Percentiles rank a stretch among this genome's conserved stretches.
Conservation (phyloP, 495 filamentous ascomycete species). For the Beverwykella pulmonaria region DNA sequence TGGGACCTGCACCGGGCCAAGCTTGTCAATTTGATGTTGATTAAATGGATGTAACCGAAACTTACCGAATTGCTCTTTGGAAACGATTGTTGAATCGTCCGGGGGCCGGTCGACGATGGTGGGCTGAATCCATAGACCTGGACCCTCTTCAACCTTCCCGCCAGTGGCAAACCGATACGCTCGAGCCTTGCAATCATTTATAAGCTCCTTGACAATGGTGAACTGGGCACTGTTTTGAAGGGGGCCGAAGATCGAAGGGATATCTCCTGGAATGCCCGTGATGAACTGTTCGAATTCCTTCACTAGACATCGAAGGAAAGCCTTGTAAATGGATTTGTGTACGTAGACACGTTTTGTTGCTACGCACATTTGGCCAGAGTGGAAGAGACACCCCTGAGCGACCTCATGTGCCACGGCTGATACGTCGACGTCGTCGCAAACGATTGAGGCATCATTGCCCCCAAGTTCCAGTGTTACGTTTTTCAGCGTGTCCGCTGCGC, state of each 20-base stretch:
- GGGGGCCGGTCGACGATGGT: conserved; percentile 56
- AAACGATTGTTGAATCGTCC: conserved; percentile 49
- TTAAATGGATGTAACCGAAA: no score
- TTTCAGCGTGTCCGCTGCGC: conserved; percentile 39
- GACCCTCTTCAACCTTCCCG: conserved; percentile 37
- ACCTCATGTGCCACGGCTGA: conserved; percentile 41
- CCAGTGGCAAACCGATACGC: conserved; percentile 24
- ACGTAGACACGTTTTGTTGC: conserved; percentile 64
- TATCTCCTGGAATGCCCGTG: no score
- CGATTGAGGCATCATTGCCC: conserved; percentile 66
- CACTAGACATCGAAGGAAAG: no score
- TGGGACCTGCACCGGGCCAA: conserved; percentile 51
- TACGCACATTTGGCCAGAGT: conserved; percentile 46
- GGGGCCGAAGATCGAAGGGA: conserved; percentile 61
- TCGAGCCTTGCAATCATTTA: conserved; percentile 48
- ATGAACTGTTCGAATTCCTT: no score
- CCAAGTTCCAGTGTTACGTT: conserved; percentile 60
- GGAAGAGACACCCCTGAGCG: neutral
- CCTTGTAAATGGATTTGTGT: conserved; percentile 63
- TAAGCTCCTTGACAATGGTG: conserved; percentile 34
- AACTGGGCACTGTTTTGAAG: conserved; percentile 59
- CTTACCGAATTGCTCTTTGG: conserved; percentile 54
- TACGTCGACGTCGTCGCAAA: conserved; percentile 64
- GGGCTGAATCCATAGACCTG: conserved; percentile 53
- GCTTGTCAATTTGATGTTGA: no score